Percentiles rank a stretch among this genome's conserved stretches.
Conservation (phyloP, 805 yeast genomes). For the Zygosaccharomyces pseudorouxii region DNA sequence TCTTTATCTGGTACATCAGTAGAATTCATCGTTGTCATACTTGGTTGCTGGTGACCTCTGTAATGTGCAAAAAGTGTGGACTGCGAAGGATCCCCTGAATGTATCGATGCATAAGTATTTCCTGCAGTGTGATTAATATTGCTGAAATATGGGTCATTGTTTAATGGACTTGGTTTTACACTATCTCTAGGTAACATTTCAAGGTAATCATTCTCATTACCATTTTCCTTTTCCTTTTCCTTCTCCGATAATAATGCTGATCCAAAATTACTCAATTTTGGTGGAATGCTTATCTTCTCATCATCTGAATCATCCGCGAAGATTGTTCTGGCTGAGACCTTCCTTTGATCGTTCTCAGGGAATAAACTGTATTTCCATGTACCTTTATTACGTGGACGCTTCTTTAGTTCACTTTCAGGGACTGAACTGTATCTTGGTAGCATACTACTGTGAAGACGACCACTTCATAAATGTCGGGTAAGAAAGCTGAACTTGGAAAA, state of each 20-base stretch:
- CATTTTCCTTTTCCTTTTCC: conserved; percentile 12
- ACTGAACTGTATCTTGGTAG: conserved; percentile 9
- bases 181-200: not conserved
- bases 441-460: conserved; percentile 9
- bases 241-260: conserved; percentile 28
- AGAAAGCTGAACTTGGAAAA: not conserved
- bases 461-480: not conserved
- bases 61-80: conserved; percentile 25
- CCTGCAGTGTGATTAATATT: conserved; percentile 10
- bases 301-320: conserved; percentile 24
- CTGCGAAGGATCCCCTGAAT: conserved; percentile 20
- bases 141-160: conserved; percentile 6
- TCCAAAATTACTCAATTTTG: conserved; percentile 31
- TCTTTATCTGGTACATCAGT: conserved; percentile 8
- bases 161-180: conserved; percentile 3
- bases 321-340: not conserved
- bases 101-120: conserved; percentile 12
- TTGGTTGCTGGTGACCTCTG: conserved; percentile 20
- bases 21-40: conserved; percentile 26
- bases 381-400: not conserved
- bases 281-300: conserved; percentile 28
- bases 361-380: conserved; percentile 1
- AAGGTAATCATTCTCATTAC: conserved; percentile 6
- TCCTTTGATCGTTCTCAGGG: not conserved
- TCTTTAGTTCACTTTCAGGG: conserved; percentile 10